These are phyloP conservation scores for Aspergillus fumigatiaffinis DNA, from an alignment of 2,329 filamentous ascomycete genomes.

Conservation along the genomic window DNA sequence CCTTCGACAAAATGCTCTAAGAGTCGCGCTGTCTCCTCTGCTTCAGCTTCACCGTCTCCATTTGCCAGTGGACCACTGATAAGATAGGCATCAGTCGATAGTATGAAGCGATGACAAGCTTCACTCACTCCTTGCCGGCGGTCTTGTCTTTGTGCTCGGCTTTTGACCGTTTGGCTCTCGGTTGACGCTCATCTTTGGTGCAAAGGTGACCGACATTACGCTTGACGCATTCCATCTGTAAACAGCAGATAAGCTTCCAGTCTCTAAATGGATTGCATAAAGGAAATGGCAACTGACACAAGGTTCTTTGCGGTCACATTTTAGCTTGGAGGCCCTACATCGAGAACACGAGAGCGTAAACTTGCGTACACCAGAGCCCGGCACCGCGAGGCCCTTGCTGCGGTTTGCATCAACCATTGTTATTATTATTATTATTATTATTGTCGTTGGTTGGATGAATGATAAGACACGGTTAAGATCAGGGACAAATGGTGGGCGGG, in stretches of 20 bases:
- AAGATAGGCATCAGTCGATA: neutral
- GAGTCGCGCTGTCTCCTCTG: neutral
- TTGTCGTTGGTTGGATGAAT: neutral
- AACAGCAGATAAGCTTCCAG: neutral
- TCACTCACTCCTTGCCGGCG: neutral
- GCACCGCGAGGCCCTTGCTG: neutral
- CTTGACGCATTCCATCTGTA: conserved; percentile 13
- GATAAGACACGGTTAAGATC: neutral
- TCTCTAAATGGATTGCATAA: no score
- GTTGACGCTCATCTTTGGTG: conserved; percentile 14
- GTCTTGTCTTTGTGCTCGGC: neutral
- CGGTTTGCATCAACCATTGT: neutral
- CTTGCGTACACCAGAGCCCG: neutral
- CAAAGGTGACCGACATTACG: conserved; percentile 11
- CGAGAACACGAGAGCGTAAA: conserved; percentile 11
- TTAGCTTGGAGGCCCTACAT: conserved; percentile 12
- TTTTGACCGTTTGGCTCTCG: conserved; percentile 11
- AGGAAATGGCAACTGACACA: neutral
- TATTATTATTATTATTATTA: neutral
- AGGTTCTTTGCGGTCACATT: conserved; percentile 15
- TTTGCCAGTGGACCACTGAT: neutral
- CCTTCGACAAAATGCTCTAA: neutral
- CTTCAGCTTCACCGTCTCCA: neutral
- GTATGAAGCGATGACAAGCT: neutral
- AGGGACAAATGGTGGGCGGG: neutral